Percentiles rank a stretch among this genome's conserved stretches.
phyloP scores from a whole-genome alignment of 805 yeast genomes.

The Cyberlindnera veronae region DNA sequence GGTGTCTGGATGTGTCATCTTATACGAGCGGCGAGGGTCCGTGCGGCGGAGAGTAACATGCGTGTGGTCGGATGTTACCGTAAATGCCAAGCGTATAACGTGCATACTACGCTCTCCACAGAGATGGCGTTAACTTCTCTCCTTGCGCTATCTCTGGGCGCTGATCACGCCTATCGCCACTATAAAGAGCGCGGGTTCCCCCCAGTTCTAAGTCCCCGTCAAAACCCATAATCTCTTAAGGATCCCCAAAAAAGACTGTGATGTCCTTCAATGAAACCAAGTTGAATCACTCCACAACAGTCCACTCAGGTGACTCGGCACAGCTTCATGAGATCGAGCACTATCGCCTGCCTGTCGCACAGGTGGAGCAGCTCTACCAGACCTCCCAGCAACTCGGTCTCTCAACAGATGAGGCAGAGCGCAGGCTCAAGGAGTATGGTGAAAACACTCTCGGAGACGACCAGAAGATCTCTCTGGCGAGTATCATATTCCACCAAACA shows the following conservation, averaged over 20 bases:
- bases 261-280: slow-evolving; percentile 15
- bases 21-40: no score
- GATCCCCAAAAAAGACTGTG: neutral
- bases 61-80: no score
- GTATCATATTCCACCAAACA: slow-evolving; percentile 60
- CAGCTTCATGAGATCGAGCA: slow-evolving; percentile 22
- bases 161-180: no score
- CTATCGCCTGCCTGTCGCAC: slow-evolving; percentile 29
- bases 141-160: no score
- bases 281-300: slow-evolving; percentile 16
- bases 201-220: no score
- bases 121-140: no score
- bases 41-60: no score
- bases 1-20: no score
- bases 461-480: slow-evolving; percentile 46
- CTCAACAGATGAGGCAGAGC: slow-evolving; percentile 31
- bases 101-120: no score
- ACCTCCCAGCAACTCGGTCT: slow-evolving; percentile 51
- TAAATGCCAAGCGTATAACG: no score
- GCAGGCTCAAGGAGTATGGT: slow-evolving; percentile 41
- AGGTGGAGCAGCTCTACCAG: slow-evolving; percentile 36
- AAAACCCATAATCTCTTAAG: neutral
- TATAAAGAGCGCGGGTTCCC: no score
- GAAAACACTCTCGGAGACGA: slow-evolving; percentile 60
- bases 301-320: slow-evolving; percentile 6